Evolutionary conservation across 2,329 filamentous ascomycete species (phyloP).

Genomic region (Talaromyces sp.): DNA sequence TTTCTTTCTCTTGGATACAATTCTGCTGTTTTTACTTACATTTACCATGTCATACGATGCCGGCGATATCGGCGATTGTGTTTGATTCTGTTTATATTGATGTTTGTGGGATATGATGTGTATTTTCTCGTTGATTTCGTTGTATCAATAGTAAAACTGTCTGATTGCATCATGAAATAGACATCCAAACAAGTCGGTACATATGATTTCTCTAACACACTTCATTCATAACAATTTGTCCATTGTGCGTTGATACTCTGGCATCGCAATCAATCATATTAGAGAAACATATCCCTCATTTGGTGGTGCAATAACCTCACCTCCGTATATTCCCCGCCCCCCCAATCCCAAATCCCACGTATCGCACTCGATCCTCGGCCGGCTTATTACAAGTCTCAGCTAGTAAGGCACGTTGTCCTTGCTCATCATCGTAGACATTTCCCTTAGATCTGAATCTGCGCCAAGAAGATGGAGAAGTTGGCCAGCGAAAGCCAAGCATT

Average conservation of each 20-base stretch:
- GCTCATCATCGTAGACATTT: neutral
- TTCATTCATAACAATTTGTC: neutral
- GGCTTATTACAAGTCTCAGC: neutral
- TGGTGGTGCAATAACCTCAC: neutral
- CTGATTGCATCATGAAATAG: too few relatives aligned
- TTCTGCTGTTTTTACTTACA: neutral
- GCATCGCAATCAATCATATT: neutral
- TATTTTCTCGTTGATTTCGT: neutral
- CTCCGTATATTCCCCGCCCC: constrained; percentile 3
- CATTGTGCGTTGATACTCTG: neutral
- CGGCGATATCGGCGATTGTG: neutral
- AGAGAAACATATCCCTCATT: neutral
- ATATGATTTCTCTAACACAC: neutral
- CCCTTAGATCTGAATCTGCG: neutral
- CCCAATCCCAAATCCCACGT: constrained; percentile 2
- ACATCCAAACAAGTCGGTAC: too few relatives aligned
- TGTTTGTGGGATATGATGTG: neutral
- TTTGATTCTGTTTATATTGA: neutral
- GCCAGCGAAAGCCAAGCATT: constrained; percentile 6
- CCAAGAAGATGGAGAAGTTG: neutral
- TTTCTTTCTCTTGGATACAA: neutral
- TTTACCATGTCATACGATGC: neutral
- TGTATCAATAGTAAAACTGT: neutral
- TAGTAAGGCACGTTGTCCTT: neutral
- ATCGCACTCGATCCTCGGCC: neutral